A percentile compares a stretch with the other conserved stretches of the same genome.
Evolutionary conservation across 805 yeast genomes (phyloP).

Genomic region (Yamadazyma nakazawae): DNA sequence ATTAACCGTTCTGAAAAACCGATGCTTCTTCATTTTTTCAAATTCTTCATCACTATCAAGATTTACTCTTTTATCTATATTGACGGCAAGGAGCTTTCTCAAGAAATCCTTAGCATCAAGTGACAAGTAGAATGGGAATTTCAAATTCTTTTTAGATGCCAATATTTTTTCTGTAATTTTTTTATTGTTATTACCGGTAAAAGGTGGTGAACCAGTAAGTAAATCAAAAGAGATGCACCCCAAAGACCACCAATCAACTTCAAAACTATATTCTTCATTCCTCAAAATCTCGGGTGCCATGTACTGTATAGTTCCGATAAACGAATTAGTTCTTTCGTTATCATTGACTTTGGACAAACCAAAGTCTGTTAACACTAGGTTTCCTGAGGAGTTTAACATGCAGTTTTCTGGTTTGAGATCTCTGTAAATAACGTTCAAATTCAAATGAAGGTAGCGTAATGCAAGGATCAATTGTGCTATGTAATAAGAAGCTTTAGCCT

Average conservation of each 20-base stretch:
- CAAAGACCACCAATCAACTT: slow-evolving; percentile 48
- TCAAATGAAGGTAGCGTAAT: slow-evolving; percentile 34
- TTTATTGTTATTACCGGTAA: slow-evolving; percentile 40
- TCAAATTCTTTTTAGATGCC: slow-evolving; percentile 27
- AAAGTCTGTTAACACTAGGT: slow-evolving; percentile 43
- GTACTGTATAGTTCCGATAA: slow-evolving; percentile 45
- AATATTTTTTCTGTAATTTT: slow-evolving; percentile 39
- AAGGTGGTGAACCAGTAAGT: slow-evolving; percentile 44
- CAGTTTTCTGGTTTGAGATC: slow-evolving; percentile 47
- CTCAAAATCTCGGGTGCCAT: slow-evolving; percentile 47
- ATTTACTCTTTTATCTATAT: slow-evolving; percentile 35
- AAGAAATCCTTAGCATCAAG: slow-evolving; percentile 42
- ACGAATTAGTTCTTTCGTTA: slow-evolving; percentile 23
- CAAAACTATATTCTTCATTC: slow-evolving; percentile 39
- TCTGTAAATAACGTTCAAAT: slow-evolving; percentile 39
- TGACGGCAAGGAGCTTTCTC: slow-evolving; percentile 33
- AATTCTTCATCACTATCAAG: slow-evolving; percentile 32
- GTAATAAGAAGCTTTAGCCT: slow-evolving; percentile 38
- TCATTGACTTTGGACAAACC: slow-evolving; percentile 39
- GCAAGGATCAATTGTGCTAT: slow-evolving; percentile 43
- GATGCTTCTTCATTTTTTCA: slow-evolving; percentile 29
- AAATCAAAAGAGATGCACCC: slow-evolving; percentile 44
- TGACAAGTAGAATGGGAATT: slow-evolving; percentile 40
- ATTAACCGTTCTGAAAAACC: slow-evolving; percentile 37
- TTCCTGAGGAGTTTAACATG: slow-evolving; percentile 39